A percentile compares a stretch with the other conserved stretches of the same genome.
phyloP scores from a whole-genome alignment of 768 basidiomycete genomes.

The Dentipellis fragilis region DNA sequence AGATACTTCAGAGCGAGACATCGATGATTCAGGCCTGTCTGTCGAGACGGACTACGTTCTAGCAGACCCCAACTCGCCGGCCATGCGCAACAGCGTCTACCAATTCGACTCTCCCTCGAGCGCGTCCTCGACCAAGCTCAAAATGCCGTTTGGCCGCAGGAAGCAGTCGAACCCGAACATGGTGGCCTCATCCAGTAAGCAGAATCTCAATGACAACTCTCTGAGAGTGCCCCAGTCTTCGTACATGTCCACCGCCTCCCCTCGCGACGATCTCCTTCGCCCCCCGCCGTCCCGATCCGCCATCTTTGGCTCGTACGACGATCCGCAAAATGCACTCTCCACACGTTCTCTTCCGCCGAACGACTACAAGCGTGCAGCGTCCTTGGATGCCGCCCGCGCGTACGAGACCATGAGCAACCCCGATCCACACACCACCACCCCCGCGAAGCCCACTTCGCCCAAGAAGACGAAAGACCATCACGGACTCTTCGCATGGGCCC shows the following conservation, averaged over 20 bases:
- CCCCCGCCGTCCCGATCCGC: conserved; percentile 58
- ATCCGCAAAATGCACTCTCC: conserved; percentile 41
- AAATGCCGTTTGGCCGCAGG: conserved; percentile 34
- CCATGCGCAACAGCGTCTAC: conserved; percentile 1
- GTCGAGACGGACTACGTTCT: conserved; percentile 12
- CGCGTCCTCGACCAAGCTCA: conserved; percentile 34
- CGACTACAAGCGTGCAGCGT: not conserved
- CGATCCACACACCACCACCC: conserved; percentile 6
- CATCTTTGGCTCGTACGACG: conserved; percentile 51
- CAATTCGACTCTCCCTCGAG: conserved; percentile 9
- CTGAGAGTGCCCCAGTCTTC: conserved; percentile 15
- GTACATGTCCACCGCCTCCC: conserved; percentile 24
- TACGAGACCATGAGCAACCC: conserved; percentile 16
- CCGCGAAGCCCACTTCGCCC: conserved; percentile 10
- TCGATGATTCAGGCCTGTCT: conserved; percentile 7
- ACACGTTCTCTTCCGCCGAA: conserved; percentile 54
- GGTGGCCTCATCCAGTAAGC: conserved; percentile 18
- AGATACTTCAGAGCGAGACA: conserved; percentile 1
- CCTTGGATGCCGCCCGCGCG: not conserved
- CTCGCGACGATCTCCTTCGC: conserved; percentile 32
- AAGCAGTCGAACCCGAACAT: conserved; percentile 16
- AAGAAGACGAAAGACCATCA: conserved; percentile 24
- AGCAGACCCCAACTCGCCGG: conserved; percentile 7
- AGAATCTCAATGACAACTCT: conserved; percentile 20
- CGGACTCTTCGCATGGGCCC: conserved; percentile 34